These are phyloP conservation scores for Nannizziopsis barbatae DNA, from an alignment of 2,329 filamentous ascomycete genomes.

Conservation along the genomic window DNA sequence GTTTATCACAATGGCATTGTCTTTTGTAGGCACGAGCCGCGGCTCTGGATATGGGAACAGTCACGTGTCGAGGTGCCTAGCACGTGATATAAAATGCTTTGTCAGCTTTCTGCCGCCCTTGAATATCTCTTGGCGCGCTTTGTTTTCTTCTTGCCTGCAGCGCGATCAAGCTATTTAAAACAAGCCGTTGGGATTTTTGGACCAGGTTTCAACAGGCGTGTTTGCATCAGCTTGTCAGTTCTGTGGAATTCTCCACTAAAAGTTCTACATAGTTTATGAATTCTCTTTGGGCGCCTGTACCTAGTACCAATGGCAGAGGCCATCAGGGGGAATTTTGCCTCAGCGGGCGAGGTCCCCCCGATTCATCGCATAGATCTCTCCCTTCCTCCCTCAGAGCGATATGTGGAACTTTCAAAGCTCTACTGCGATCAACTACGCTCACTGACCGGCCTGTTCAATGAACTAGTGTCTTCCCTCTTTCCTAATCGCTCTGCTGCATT, in stretches of 20 bases:
- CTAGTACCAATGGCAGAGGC: background rate
- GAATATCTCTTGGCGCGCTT: no score
- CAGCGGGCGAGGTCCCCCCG: slow-evolving; percentile 22
- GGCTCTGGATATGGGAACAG: no score
- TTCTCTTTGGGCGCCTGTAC: background rate
- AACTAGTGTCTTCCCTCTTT: slow-evolving; percentile 33
- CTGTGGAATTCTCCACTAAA: no score
- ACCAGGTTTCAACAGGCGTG: background rate
- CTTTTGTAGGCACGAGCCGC: no score
- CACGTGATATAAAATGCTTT: no score
- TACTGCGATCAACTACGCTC: slow-evolving; percentile 36
- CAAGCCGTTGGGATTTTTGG: no score
- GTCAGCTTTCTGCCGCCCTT: no score
- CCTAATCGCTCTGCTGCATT: slow-evolving; percentile 20
- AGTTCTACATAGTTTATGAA: background rate
- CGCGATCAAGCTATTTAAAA: no score
- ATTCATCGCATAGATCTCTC: slow-evolving; percentile 45
- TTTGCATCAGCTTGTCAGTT: background rate
- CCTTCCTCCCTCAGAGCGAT: slow-evolving; percentile 42
- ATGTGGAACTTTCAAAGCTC: slow-evolving; percentile 38
- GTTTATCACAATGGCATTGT: no score
- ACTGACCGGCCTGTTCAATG: slow-evolving; percentile 42
- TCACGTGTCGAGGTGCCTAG: no score
- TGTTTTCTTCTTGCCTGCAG: no score
- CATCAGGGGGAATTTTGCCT: background rate